Evolutionary conservation across 2,329 filamentous ascomycete genomes (phyloP), one percentile per base, ranked within the genome.

Genomic region (Raffaelea arxii): DNA sequence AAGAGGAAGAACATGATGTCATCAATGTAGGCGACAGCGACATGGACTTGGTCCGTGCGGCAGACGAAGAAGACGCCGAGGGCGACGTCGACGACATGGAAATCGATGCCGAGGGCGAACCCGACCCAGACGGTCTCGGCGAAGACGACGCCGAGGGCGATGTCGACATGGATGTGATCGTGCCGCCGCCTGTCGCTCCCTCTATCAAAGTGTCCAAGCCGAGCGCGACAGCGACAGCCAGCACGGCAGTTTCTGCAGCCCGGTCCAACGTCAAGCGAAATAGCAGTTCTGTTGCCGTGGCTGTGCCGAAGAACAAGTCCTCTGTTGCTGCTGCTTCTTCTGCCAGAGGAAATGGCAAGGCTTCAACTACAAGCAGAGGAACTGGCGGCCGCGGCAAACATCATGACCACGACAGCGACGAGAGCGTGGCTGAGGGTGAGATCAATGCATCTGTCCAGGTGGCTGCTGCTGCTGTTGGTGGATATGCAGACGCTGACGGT

Each of bases 131-230:
- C 19, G 56, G 51, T 16, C 39, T 53, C 11, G 55, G 46, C 38
- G 64, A 66, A 12, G 65, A 65, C 37, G 67, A 71, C 49, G 69
- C 65, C n/a, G 69, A 71, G 39, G 65, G 73, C 30, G 74, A 77
- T 46, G 67, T 76, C 59, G 68, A 70, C 42, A 66, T 69, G 62
- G 65, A 66, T 36, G 53, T 44, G 3, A 45, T 62, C 55, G 52
- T 64, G 49, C 48, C 63, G 12, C 55, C 62, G 19, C 58, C 60
- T 3, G 64, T 65, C 6, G 66, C 62, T 3, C 65, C 65, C 4
- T 66, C 68, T 16, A 75, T 75, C 58, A 74, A 71, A 44, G 66
- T 76, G 22, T 71, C 71, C 36, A 70, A 67, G 48, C 66, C 70
- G 12, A 48, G 24, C 48, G 55, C 18, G 47, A 54, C 32, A 47